Conservation (phyloP, 2,329 filamentous ascomycete species). For the Cladosporium sp. region DNA sequence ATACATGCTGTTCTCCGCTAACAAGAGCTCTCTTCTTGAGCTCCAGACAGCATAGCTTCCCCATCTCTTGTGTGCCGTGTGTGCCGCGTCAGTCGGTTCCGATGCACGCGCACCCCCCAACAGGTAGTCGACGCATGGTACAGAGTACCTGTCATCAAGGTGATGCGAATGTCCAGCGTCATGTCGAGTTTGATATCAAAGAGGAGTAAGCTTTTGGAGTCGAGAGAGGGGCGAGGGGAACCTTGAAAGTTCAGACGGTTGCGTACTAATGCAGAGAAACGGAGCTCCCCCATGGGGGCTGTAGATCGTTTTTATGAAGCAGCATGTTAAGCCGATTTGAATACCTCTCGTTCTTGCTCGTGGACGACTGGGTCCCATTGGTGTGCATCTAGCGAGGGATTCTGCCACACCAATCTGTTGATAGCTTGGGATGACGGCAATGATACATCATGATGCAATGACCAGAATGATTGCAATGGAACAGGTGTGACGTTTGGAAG, state of each 20-base stretch:
- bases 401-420: not conserved
- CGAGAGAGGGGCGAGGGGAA: not conserved
- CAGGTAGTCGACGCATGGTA: not conserved
- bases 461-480: no score
- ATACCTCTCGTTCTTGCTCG: not conserved
- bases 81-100: not conserved
- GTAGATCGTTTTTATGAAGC: not conserved
- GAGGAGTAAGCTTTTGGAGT: not conserved
- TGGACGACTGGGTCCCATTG: not conserved
- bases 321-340: not conserved
- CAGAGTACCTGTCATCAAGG: not conserved
- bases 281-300: slow-evolving; percentile 4
- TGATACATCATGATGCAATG: not conserved
- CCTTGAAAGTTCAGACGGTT: not conserved
- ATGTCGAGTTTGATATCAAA: not conserved
- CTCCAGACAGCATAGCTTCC: not conserved
- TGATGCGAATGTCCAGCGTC: no score
- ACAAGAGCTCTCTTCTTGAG: not conserved
- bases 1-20: not conserved
- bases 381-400: no score
- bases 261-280: not conserved
- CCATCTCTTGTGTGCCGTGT: not conserved
- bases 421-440: not conserved
- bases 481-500: not conserved
- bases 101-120: not conserved